Evolutionary conservation across 2,329 filamentous ascomycete genomes (phyloP), one percentile per base, ranked within the genome.

Genomic region (Aureobasidium pullulans): DNA sequence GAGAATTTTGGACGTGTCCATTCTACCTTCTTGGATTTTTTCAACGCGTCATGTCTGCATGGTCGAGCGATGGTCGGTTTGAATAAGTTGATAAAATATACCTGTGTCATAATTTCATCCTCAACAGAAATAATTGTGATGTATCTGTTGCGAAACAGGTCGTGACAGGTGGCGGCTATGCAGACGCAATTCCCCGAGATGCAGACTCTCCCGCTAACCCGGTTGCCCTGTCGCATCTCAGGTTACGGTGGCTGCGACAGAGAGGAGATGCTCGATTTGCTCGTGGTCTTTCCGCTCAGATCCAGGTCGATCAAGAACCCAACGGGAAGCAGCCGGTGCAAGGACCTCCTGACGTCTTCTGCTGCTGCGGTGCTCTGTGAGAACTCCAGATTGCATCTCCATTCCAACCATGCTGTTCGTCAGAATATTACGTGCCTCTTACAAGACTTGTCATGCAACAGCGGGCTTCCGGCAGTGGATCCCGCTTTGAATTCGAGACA

Each of bases 61-160:
- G 11, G 10, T 56, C 39, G 37, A 56, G 52, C 52, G 52, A 56
- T 56, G 52, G 29, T 56, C 40, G 40, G 29, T 37, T 57, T 57
- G 54, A 29, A 57, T 43, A 32, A 57, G 54, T 47, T 57, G 43
- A 48, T 57, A 57, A n/a, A 57, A 48, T 48, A 48, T 40, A 47
- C 8, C 7, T 48, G 32, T 57, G 43, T 47, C 43, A 57, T 57
- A 39, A 56, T 40, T 43, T 29, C 40, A 46, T 31, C 15, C 53
- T 48, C 54, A 57, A 57, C 43, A 43, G 54, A 57, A 23, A 57
- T 47, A 48, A 36, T 46, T 57, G 54, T 57, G 54, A 57, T 57
- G 54, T 48, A n/a, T 57, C 40, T 46, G 40, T 46, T 56, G 44
- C 40, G 16, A 32, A 37, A 56, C 13, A 47, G 32, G 54, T 36